A percentile compares a stretch with the other conserved stretches of the same genome.
Conservation (phyloP, 148 eudicot genomes). For the Rhododendron ovatum region DNA sequence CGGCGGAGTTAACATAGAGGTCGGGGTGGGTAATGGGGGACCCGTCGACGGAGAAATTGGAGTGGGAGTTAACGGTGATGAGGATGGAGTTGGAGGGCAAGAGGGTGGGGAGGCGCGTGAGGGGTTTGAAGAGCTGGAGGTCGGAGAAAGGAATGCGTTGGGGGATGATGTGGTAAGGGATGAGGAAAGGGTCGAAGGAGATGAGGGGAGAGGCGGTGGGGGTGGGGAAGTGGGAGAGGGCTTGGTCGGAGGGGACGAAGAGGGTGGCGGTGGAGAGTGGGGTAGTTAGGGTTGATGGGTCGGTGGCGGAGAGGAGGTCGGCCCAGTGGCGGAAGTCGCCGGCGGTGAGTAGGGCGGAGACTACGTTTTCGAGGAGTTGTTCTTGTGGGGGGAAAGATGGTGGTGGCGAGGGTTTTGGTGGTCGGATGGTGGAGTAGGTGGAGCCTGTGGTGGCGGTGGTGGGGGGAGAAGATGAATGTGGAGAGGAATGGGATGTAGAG, state of each 20-base stretch:
- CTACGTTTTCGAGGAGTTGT: constrained; percentile 25
- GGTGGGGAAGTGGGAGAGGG: constrained; percentile 20
- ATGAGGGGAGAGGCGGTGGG: background rate
- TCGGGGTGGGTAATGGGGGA: constrained; percentile 37
- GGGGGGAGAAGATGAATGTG: background rate
- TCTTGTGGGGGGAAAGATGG: constrained; percentile 8
- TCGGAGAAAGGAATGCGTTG: constrained; percentile 35
- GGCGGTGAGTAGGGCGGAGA: constrained; percentile 39
- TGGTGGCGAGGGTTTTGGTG: background rate
- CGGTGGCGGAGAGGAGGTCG: constrained; percentile 29
- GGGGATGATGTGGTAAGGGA: constrained; percentile 43
- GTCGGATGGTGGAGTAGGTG: background rate
- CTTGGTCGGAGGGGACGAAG: constrained; percentile 45
- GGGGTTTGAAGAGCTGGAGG: constrained; percentile 25
- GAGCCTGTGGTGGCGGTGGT: background rate
- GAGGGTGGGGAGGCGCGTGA: constrained; percentile 38
- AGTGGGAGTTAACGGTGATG: constrained; percentile 29
- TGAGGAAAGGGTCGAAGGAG: constrained; percentile 34
- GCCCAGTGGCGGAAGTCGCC: constrained; percentile 52
- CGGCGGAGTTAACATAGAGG: constrained; percentile 24
- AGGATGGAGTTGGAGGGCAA: constrained; percentile 37
- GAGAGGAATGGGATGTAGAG: background rate
- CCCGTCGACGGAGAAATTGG: constrained; percentile 35
- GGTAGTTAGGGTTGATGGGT: constrained; percentile 15
- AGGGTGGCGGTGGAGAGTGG: constrained; percentile 40